Percentiles rank a stretch among this genome's conserved stretches.
These are phyloP conservation scores for Candida coquimbonensis DNA, from an alignment of 805 yeast genomes.

Conservation along the genomic window DNA sequence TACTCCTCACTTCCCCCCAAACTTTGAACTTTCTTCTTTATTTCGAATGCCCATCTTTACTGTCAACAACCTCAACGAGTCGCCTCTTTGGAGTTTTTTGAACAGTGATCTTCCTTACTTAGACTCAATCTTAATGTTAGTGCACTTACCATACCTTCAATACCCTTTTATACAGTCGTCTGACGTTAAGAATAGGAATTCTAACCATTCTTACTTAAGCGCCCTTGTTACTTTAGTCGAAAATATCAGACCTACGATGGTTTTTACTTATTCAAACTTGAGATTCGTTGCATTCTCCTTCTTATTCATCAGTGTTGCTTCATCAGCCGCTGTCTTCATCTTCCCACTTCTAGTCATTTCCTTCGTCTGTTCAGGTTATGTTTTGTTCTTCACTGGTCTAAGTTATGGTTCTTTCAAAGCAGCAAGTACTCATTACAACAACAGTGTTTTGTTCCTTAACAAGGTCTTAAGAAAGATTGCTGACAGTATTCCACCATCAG, in stretches of 20 bases:
- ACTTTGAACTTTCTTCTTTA: not conserved
- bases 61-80: constrained; percentile 8
- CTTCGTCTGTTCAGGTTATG: constrained; percentile 21
- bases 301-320: constrained; percentile 12
- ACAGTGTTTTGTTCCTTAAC: constrained; percentile 20
- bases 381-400: constrained; percentile 19
- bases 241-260: constrained; percentile 1
- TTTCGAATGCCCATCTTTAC: constrained; percentile 14
- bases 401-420: constrained; percentile 19
- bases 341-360: constrained; percentile 19
- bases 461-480: constrained; percentile 20
- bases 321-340: constrained; percentile 14
- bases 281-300: constrained; percentile 14
- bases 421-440: constrained; percentile 22
- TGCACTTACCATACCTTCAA: not conserved
- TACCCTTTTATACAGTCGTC: too few species aligned
- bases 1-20: too few species aligned
- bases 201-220: not conserved
- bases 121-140: constrained; percentile 16
- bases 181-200: not conserved
- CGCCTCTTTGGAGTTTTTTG: constrained; percentile 7
- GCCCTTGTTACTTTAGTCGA: constrained; percentile 1
- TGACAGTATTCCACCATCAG: constrained; percentile 24
- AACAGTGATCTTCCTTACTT: constrained; percentile 6
- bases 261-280: constrained; percentile 12